Base-by-base conservation (phyloP, 176 grass and related monocot genomes). In the Saccharum officinarum region DNA sequence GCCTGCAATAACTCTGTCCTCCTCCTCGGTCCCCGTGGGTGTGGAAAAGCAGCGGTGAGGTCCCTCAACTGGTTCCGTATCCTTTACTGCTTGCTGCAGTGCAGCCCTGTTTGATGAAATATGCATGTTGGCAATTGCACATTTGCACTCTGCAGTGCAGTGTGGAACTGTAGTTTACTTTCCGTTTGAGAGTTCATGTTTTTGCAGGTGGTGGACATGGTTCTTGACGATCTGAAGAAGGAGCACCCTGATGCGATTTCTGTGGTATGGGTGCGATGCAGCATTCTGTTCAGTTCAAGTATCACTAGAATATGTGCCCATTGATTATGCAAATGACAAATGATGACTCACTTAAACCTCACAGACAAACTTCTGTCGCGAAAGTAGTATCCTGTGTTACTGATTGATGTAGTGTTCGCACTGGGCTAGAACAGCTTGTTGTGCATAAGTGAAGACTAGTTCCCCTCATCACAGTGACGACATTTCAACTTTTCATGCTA, bases 1-100 rank as follows among this genome's bases (percentile, higher is more conserved):
- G 83, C 89, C 55, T 98, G 91, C 89, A 95, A 95, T 77, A 95
- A 95, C 45, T 89, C 93, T 16, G 79, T 94, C 61, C 89, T 98
- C 46, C 96, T 98, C 13, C 87, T 93, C 1, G 93, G 93, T 13
- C 91, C 91, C 45, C 87, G 91, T 0, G 93, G 96, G 14, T 95
- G 83, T 20, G 93, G 93, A 13, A 98, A 98, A 84, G 70, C 83
- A 14, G 89, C 91, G 73, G 93, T 98, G 91, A 84, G 80, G 4
- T 34, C 69, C 15, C 52, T 55, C 4, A 25, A 25, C 25, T 67
- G 25, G 15, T 16, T 62, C 8, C 0, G 9, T 63, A 31, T 4
- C 45, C 78, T 10, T 54, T 11, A 78, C 37, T 8, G 46, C 31
- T 52, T 14, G 59, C 61, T 46, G 0, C 26, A 23, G 64, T 66